A percentile compares a stretch with the other conserved stretches of the same genome.
phyloP scores from a whole-genome alignment of 768 basidiomycete genomes.

The Leccinum disarticulatum region DNA sequence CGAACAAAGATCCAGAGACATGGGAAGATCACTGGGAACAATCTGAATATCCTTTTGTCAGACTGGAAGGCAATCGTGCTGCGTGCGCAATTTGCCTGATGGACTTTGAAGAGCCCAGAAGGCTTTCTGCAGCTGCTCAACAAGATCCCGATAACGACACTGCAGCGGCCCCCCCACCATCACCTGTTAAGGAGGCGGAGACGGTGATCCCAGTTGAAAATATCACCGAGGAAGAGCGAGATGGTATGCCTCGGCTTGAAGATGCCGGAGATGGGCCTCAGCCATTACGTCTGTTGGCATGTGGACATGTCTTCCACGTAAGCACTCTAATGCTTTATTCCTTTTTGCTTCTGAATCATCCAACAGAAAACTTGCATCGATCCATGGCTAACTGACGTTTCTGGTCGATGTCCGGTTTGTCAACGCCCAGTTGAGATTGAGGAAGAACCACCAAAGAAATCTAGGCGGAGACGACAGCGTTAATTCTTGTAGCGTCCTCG shows the following conservation, averaged over 20 bases:
- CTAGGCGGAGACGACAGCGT: constrained; percentile 23
- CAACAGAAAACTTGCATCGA: constrained; percentile 82
- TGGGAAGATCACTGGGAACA: constrained; percentile 84
- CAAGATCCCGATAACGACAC: constrained; percentile 32
- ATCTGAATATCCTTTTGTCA: constrained; percentile 76
- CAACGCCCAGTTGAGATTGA: constrained; percentile 67
- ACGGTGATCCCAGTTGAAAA: constrained; percentile 35
- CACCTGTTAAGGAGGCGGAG: constrained; percentile 24
- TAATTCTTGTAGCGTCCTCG: constrained; percentile 12
- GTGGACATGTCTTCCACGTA: constrained; percentile 91
- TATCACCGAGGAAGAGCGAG: constrained; percentile 41
- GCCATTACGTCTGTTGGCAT: constrained; percentile 71
- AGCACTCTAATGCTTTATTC: constrained; percentile 29
- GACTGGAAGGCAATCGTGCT: constrained; percentile 79
- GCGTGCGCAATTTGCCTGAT: constrained; percentile 82
- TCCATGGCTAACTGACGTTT: constrained; percentile 83
- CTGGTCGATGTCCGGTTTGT: constrained; percentile 86
- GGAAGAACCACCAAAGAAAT: constrained; percentile 36
- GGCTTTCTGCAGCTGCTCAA: constrained; percentile 24
- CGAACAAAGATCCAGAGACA: constrained; percentile 38
- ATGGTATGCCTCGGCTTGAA: constrained; percentile 49
- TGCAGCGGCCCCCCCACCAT: constrained; percentile 7
- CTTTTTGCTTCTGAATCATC: constrained; percentile 3
- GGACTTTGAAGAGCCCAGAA: constrained; percentile 77
- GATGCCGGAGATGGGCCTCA: constrained; percentile 79